Base-by-base conservation (phyloP, 352 stramenopile species). In the Pythium angustatum region DNA sequence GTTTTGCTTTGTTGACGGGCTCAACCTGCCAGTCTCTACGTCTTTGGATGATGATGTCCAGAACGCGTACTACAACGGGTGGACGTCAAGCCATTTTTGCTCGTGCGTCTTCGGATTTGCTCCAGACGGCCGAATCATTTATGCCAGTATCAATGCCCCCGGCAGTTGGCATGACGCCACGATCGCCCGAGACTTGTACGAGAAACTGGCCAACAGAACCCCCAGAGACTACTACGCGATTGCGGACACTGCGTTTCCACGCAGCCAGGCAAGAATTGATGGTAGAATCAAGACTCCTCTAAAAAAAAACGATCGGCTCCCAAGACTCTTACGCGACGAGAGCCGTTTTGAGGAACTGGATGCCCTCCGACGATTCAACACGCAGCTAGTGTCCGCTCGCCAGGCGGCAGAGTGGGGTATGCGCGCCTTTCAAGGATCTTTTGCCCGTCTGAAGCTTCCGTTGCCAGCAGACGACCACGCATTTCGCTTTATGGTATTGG, bases 41-140 rank as follows among this genome's bases (percentile, higher is more conserved):
- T 61, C 54, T 3, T 5, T 34, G 1, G 54, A 52, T 17, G 61
- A 66, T 8, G 22, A 69, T n/a, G 33, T 63, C 12, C 43, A 73
- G 43, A 72, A 67, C 15, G 38, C 58, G 1, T 61, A 72, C 28
- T 68, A 72, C 30, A 72, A 68, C 50, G 53, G 60, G 17, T 73
- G 66, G 66, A 69, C 60, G 6, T 73, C 58, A 31, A 34, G 10
- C 2, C 59, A 73, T 17, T 68, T 66, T 21, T 73, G 66, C 19
- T 66, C 66, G 26, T 62, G 7, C 28, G 41, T 57, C 7, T 50
- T 73, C 11, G 66, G n/a, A 11, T 73, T 69, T 65, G 60, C 59
- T 26, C 41, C 55, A 14, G 54, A 72, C 53, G 60, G 54, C 21
- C 24, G 28, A 2, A 27, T 69, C 7, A 54, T 68, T n/a, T 73